These are phyloP conservation scores for Globisporangium cystogenes DNA, from an alignment of 352 stramenopile genomes.

Conservation along the genomic window DNA sequence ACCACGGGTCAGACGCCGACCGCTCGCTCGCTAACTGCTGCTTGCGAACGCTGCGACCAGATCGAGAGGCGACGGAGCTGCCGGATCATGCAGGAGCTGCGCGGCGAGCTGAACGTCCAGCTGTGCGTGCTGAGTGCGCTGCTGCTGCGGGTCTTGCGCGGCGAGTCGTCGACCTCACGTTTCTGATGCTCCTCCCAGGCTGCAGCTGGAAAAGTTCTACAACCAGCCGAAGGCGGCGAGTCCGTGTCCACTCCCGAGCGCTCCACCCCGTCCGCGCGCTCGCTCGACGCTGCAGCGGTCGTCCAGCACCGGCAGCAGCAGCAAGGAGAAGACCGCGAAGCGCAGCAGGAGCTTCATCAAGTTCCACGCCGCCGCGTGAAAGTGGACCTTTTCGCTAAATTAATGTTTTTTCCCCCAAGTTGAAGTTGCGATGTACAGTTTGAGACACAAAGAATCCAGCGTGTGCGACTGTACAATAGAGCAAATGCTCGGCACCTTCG, in stretches of 20 bases:
- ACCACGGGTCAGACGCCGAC: background rate
- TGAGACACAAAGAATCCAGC: background rate
- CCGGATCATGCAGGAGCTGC: constrained; percentile 19
- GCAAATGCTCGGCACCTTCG: no score
- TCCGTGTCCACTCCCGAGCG: background rate
- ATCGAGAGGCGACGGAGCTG: constrained; percentile 17
- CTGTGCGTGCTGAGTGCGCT: constrained; percentile 3
- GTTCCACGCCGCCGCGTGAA: constrained; percentile 8
- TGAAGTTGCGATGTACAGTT: constrained; percentile 2
- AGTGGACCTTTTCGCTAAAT: background rate
- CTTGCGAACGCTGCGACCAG: constrained; percentile 1
- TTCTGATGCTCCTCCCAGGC: background rate
- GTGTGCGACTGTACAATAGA: background rate
- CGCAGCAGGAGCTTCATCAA: constrained; percentile 2
- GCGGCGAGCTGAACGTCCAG: constrained; percentile 16
- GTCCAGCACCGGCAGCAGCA: constrained; percentile 1
- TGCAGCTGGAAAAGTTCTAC: constrained; percentile 17
- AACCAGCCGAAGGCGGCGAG: constrained; percentile 5
- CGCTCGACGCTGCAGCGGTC: constrained; percentile 5
- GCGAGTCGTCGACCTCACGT: background rate
- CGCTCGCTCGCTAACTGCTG: background rate
- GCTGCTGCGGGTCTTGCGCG: background rate
- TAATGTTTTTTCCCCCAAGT: background rate
- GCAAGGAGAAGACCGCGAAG: constrained; percentile 1
- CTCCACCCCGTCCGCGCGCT: background rate